Base-by-base conservation (phyloP, 192 early-diverging fungal species). In the Coemansia sp. region DNA sequence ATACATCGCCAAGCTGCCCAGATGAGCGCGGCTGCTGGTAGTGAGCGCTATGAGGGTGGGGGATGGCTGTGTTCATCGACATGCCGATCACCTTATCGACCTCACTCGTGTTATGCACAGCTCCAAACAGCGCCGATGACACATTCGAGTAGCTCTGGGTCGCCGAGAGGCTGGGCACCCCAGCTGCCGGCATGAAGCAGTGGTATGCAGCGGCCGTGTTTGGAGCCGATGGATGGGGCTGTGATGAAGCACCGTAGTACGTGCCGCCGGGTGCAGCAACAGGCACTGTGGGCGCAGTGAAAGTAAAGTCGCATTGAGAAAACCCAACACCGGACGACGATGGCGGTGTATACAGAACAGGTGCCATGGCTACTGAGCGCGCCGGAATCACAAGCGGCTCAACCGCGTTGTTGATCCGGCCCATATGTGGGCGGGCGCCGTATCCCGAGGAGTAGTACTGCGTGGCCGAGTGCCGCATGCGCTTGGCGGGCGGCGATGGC, bases 401-500 rank as follows among this genome's bases (percentile, higher is more conserved):
- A 3, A 71, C 42, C 3, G 66, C 9, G n/a, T 38, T 26, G 57
- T 48, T 28, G 31, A 56, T 20, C 24, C 53, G 33, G n/a, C 35
- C 43, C 35, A 36, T 26, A 37, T 62, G 62, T 4, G 42, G 18
- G 65, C 51, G 21, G 51, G 45, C 48, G 46, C 43, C 43, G 31
- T 59, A 28, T 50, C 64, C 59, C 10, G 70, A 38, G 16, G 59
- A 26, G 62, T 38, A 66, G 55, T 28, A 57, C 37, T 35, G 66
- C 40, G 71, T 43, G 35, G 59, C 24, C 2, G 65, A n/a, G 11
- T 31, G 60, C 60, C 78, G 78, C 60, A 66, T 69, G 67, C 78
- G 78, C 73, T 81, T 81, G 38, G 78, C 65, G 3, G 73, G 73
- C 2, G 78, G 73, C 43, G 78, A 67, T 10, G 69, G 64, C 42